phyloP scores from a whole-genome alignment of 495 filamentous ascomycete genomes.

The Neurospora sp. region DNA sequence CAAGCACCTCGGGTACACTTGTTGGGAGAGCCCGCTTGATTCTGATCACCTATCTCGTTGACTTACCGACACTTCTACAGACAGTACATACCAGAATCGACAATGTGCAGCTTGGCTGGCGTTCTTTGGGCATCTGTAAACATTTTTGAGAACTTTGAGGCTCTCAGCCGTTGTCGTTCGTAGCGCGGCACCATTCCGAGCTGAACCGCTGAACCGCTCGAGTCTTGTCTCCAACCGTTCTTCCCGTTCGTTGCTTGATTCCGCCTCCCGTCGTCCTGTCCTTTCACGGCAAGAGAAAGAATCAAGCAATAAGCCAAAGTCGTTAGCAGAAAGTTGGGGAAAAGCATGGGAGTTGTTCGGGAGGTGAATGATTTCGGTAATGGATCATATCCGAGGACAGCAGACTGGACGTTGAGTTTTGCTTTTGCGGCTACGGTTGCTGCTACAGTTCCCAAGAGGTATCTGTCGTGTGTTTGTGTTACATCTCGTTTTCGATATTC shows the following conservation, averaged over 20 bases:
- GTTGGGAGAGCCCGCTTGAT: too few relatives aligned
- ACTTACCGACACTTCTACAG: neutral
- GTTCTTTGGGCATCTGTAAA: neutral
- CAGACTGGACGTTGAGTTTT: neutral
- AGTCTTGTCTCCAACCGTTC: neutral
- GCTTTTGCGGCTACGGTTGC: neutral
- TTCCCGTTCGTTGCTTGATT: neutral
- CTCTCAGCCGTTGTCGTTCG: neutral
- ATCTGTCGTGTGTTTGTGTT: neutral
- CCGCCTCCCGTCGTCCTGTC: neutral
- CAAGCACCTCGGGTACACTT: too few relatives aligned
- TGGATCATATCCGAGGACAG: neutral
- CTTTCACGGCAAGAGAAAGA: neutral
- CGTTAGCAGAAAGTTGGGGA: neutral
- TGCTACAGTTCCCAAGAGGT: neutral
- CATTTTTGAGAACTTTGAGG: neutral
- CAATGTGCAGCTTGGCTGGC: neutral
- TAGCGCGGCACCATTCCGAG: neutral
- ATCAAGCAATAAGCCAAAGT: neutral
- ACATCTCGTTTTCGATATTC: neutral
- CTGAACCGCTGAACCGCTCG: neutral
- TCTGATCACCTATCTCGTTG: too few relatives aligned
- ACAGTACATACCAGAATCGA: neutral
- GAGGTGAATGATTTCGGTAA: neutral
- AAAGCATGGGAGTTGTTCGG: neutral